Evolutionary conservation across 1,284 basidiomycete species (phyloP), one percentile per base, ranked within the genome.

Genomic region (Moniliophthora roreri): DNA sequence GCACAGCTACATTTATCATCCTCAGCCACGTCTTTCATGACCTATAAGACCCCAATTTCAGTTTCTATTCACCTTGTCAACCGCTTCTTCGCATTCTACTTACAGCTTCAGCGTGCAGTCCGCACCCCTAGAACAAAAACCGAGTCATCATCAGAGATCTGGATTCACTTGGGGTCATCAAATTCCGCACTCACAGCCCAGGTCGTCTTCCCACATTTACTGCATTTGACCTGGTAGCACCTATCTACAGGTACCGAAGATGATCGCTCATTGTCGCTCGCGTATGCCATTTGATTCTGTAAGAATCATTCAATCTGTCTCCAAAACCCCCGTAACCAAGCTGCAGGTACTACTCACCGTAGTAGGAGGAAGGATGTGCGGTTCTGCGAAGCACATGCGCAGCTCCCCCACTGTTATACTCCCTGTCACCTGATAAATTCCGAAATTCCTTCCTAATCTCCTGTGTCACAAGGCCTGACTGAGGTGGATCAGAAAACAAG

Each of bases 1-100:
- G 73, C 58, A 64, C 87, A 90, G 59, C 65, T 68, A 68, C 88
- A 90, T 67, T 77, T 81, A 67, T 89, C 80, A 62, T 84, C 84
- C 57, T 84, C 84, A 63, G 81, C 79, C 60, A 89, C 82, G 60
- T 77, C 68, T 59, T 73, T 72, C 85, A 90, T 85, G 55, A 85
- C 85, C 84, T 87, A 65, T n/a, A n/a, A 24, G 61, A 41, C 55
- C 50, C 38, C 45, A 37, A 18, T 44, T 50, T 32, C 28, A 52
- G 42, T 41, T 26, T 55, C 36, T 54, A 50, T 28, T 18, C 53
- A 54, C 60, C 54, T 60, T 54, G 35, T 39, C 37, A 26, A 45
- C 50, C 48, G 51, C 49, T 52, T 42, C 40, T 37, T 59, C n/a
- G 53, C n/a, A 16, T 75, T n/a, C 10, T n/a, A 46, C 82, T 77